These are phyloP conservation scores for Podaxis sp. DNA, from an alignment of 768 basidiomycete genomes.

Conservation along the genomic window DNA sequence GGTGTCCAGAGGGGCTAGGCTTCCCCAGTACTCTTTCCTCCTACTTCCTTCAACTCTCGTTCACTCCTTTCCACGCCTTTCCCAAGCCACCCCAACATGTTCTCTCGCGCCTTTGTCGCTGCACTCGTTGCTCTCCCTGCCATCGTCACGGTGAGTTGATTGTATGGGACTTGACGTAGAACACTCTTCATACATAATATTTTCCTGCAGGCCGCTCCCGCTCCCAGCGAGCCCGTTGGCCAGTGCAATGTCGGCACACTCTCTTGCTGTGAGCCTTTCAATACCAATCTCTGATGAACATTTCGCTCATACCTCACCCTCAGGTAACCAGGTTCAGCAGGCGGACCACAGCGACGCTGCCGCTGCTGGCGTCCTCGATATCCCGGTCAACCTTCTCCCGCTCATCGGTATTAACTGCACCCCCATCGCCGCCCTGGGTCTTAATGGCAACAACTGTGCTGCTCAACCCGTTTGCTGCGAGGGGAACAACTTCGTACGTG, in stretches of 20 bases:
- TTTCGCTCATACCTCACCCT: neutral
- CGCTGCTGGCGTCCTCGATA: neutral
- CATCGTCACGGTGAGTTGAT: slow-evolving; percentile 8
- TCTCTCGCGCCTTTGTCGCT: slow-evolving; percentile 17
- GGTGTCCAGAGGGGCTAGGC: neutral
- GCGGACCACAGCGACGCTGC: neutral
- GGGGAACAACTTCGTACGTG: slow-evolving; percentile 7
- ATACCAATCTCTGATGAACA: neutral
- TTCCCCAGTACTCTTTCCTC: slow-evolving; percentile 2
- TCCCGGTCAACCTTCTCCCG: neutral
- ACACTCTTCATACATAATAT: neutral
- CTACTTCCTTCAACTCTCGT: neutral
- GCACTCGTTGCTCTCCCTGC: slow-evolving; percentile 11
- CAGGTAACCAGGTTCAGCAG: neutral
- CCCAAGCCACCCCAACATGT: slow-evolving; percentile 12
- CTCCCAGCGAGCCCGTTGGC: neutral
- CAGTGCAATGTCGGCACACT: slow-evolving; percentile 11
- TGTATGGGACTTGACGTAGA: neutral
- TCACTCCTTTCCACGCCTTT: neutral
- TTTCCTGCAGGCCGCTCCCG: slow-evolving; percentile 2
- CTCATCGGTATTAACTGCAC: slow-evolving; percentile 5
- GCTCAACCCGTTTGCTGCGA: slow-evolving; percentile 15
- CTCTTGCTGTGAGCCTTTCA: slow-evolving; percentile 1
- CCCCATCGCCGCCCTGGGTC: slow-evolving; percentile 5
- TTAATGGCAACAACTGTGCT: slow-evolving; percentile 3